Conservation (phyloP, 1,284 basidiomycete genomes). For the Phlebopus sp. region DNA sequence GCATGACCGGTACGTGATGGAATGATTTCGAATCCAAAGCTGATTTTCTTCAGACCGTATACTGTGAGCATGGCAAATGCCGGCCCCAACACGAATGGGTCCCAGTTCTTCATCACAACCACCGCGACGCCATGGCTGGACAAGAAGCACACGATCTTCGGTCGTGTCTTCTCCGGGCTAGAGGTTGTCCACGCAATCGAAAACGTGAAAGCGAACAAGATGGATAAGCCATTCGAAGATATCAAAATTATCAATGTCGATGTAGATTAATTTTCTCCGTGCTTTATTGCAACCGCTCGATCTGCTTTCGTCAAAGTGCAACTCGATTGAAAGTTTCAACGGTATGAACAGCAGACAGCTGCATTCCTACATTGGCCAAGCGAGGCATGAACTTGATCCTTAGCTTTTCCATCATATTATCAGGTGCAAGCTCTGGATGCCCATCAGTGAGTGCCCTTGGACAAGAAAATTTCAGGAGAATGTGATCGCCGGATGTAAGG, state of each 20-base stretch:
- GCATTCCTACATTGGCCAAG: constrained; percentile 15
- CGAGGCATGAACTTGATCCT: constrained; percentile 20
- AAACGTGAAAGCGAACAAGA: constrained; percentile 74
- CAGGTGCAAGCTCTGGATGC: constrained; percentile 17
- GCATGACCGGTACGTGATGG: constrained; percentile 73
- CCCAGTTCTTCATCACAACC: constrained; percentile 98
- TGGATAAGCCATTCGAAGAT: constrained; percentile 86
- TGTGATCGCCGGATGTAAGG: constrained; percentile 17
- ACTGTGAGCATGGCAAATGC: constrained; percentile 99
- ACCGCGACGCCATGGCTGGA: constrained; percentile 95
- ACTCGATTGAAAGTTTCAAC: constrained; percentile 39
- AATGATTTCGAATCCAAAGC: background rate
- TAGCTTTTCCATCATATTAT: constrained; percentile 19
- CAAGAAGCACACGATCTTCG: constrained; percentile 95
- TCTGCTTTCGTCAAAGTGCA: constrained; percentile 30
- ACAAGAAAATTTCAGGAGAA: constrained; percentile 43
- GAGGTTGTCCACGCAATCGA: constrained; percentile 88
- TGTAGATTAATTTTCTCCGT: constrained; percentile 47
- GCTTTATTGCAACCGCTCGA: constrained; percentile 6
- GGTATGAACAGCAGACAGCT: constrained; percentile 26
- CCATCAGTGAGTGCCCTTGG: constrained; percentile 28
- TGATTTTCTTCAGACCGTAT: constrained; percentile 65
- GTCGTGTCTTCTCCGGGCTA: constrained; percentile 76
- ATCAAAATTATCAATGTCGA: constrained; percentile 84
- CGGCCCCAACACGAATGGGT: constrained; percentile 90